Conservation (phyloP, 495 filamentous ascomycete species). For the Opeltia flavorubescens region DNA sequence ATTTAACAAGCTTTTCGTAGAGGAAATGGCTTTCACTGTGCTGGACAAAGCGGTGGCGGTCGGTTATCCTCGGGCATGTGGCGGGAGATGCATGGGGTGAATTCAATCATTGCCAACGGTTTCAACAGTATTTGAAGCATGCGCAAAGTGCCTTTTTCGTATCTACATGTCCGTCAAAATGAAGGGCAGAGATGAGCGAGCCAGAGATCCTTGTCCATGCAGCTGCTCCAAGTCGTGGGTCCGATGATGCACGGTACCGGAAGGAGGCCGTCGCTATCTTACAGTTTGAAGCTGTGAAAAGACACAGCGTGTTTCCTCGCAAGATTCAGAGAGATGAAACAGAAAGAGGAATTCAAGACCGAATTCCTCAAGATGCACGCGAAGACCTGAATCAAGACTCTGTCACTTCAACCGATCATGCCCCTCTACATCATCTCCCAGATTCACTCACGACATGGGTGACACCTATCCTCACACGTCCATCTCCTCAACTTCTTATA, state of each 20-base stretch:
- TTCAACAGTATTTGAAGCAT: no score
- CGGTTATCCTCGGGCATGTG: no score
- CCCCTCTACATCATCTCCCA: no score
- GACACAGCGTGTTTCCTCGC: conserved; percentile 2
- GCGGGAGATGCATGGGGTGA: no score
- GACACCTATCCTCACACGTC: not conserved
- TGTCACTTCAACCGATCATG: not conserved
- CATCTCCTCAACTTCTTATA: conserved; percentile 8
- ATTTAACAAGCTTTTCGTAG: no score
- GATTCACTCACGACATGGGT: not conserved
- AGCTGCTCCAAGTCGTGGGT: conserved; percentile 43
- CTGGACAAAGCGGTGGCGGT: no score
- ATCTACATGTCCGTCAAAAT: conserved; percentile 7
- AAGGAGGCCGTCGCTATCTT: conserved; percentile 47
- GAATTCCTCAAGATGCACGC: not conserved
- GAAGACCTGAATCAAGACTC: not conserved
- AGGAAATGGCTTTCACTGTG: no score
- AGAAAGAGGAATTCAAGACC: not conserved
- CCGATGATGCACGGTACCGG: conserved; percentile 50
- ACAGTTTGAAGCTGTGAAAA: conserved; percentile 33
- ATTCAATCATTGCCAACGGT: no score
- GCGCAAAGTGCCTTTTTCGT: not conserved
- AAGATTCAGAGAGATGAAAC: not conserved
- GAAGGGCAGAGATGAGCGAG: conserved; percentile 9
- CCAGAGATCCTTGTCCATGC: conserved; percentile 57